Base-by-base conservation (phyloP, 306 rosid species). In the Vigna reflexopilosa region DNA sequence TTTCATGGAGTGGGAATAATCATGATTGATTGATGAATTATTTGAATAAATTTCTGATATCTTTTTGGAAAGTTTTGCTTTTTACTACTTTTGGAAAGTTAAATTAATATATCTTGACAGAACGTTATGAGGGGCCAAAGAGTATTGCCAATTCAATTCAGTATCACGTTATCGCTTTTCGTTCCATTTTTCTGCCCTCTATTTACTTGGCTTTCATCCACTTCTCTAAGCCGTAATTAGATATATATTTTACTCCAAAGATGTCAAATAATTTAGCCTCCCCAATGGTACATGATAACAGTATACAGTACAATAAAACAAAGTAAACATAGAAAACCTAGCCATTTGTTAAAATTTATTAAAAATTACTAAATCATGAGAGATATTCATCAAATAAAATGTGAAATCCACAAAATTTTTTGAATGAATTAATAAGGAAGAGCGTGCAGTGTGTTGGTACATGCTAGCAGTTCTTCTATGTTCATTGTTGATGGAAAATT, bases 1-100 rank as follows among this genome's bases (percentile, higher is more conserved):
- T 76, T 49, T 77, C 56, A 42, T 48, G 72, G 24, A 63, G 17
- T 54, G 26, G 51, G 61, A 70, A 48, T 36, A 22, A 12, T 34
- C 72, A 48, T 54, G 52, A 67, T 75, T 78, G 76, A 16, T 67
- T 73, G 44, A n/a, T 49, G 67, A 70, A 52, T 44, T 49, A 77
- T 19, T 57, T 32, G 48, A 68, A 42, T 48, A 77, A 56, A 24
- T 52, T 65, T 52, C 14, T 24, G 52, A 15, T 38, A 14, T 36
- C 28, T 52, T 55, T 22, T 77, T 16, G 10, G 26, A 24, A 26
- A 26, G 20, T 44, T 67, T 54, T 40, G 7, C 67, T 61, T 30
- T 66, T 38, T 45, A 45, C 15, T 12, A 45, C 15, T 47, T 55
- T 55, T 55, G 61, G 24, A 55, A 55, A 55, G 59, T 28, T 61